Percentiles rank a stretch among this genome's conserved stretches.
Evolutionary conservation across 768 basidiomycete genomes (phyloP).

Genomic region (Xerocomellus intermedius): DNA sequence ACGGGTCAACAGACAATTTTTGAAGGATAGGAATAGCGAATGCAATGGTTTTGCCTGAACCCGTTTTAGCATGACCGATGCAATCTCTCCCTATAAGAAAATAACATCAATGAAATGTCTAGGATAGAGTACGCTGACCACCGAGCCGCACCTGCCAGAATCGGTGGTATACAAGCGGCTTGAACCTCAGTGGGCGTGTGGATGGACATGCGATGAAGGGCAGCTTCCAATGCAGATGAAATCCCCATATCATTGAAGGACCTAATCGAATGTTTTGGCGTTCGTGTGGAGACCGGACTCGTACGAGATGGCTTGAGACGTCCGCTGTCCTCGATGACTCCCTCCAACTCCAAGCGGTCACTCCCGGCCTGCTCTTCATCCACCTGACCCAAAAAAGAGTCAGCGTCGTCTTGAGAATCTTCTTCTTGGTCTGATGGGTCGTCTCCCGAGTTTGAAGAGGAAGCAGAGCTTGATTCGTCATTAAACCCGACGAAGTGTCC

Average conservation of each 20-base stretch:
- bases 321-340: conserved; percentile 13
- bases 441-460: conserved; percentile 4
- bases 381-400: conserved; percentile 6
- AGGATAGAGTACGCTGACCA: not conserved
- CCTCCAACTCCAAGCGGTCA: not conserved
- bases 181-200: conserved; percentile 84
- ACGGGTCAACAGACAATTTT: conserved; percentile 82
- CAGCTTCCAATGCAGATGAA: conserved; percentile 54
- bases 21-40: conserved; percentile 96
- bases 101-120: not conserved
- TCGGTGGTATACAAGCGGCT: conserved; percentile 82
- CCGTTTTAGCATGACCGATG: conserved; percentile 97
- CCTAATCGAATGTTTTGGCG: conserved; percentile 12
- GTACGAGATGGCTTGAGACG: conserved; percentile 24
- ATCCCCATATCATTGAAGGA: conserved; percentile 62
- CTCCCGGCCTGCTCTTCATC: not conserved
- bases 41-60: conserved; percentile 96
- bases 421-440: conserved; percentile 24
- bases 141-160: conserved; percentile 63
- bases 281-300: conserved; percentile 11
- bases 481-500: not conserved
- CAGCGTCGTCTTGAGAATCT: conserved; percentile 9
- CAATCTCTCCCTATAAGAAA: conserved; percentile 79
- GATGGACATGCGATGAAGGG: conserved; percentile 83
- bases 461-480: conserved; percentile 3